Conservation (phyloP, 352 stramenopile genomes). For the Phytophthora sansomeana region DNA sequence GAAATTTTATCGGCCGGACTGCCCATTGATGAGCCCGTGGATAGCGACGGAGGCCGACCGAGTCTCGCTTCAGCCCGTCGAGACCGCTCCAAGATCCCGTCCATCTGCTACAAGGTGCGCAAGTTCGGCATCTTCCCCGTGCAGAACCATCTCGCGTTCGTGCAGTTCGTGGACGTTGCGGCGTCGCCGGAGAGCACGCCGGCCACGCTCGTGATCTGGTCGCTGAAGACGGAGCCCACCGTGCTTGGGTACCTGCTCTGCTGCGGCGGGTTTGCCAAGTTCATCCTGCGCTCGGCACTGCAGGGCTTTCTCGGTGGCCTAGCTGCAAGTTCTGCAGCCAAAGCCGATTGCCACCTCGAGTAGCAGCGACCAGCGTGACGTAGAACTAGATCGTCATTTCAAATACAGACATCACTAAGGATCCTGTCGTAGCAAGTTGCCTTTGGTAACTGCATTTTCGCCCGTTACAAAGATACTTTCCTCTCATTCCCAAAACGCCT, state of each 20-base stretch:
- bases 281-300: slow-evolving; percentile 48
- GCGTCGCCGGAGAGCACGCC: slow-evolving; percentile 45
- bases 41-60: slow-evolving; percentile 40
- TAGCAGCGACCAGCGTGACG: slow-evolving; percentile 5
- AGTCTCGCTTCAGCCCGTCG: slow-evolving; percentile 31
- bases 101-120: slow-evolving; percentile 60
- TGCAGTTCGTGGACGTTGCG: slow-evolving; percentile 69
- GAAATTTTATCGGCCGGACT: slow-evolving; percentile 70
- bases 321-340: slow-evolving; percentile 30
- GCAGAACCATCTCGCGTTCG: slow-evolving; percentile 61
- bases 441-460: background rate
- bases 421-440: background rate
- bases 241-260: slow-evolving; percentile 52
- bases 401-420: slow-evolving; percentile 4
- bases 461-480: slow-evolving; percentile 24
- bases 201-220: slow-evolving; percentile 58
- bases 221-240: slow-evolving; percentile 54
- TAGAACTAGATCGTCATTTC: slow-evolving; percentile 6
- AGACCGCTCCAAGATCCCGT: slow-evolving; percentile 50
- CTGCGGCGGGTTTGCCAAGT: slow-evolving; percentile 50
- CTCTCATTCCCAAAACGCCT: slow-evolving; percentile 9
- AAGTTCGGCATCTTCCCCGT: slow-evolving; percentile 61
- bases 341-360: slow-evolving; percentile 18
- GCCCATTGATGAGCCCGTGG: slow-evolving; percentile 28
- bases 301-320: slow-evolving; percentile 37